phyloP scores from a whole-genome alignment of 1,284 basidiomycete genomes.

The Malassezia slooffiae region DNA sequence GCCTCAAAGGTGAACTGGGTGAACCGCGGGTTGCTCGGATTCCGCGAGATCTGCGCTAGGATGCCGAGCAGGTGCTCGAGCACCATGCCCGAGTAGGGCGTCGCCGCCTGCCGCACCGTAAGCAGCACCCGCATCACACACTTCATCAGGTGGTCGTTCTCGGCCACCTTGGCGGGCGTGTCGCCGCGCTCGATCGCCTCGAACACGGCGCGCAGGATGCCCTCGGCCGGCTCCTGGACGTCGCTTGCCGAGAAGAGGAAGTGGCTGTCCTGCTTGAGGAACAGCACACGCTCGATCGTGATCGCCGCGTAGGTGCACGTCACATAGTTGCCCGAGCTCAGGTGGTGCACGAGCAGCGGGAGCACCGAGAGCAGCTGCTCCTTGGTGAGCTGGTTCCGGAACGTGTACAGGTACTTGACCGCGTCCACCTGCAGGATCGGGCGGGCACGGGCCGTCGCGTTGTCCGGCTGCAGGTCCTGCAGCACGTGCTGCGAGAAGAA shows the following conservation, averaged over 20 bases:
- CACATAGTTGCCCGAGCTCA: conserved; percentile 50
- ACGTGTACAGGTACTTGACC: conserved; percentile 60
- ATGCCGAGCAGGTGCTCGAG: conserved; percentile 69
- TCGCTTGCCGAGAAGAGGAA: conserved; percentile 65
- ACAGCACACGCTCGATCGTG: conserved; percentile 53
- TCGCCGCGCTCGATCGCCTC: conserved; percentile 68
- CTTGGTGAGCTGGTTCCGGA: conserved; percentile 86
- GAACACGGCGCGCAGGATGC: conserved; percentile 66
- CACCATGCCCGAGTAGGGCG: conserved; percentile 58
- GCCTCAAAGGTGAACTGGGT: conserved; percentile 96
- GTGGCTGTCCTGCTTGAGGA: conserved; percentile 61
- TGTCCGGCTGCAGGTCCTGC: conserved; percentile 60
- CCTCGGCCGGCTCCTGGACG: conserved; percentile 67
- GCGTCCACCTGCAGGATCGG: conserved; percentile 91
- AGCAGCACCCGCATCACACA: conserved; percentile 93
- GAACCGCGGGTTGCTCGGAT: conserved; percentile 93
- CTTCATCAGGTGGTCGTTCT: conserved; percentile 97
- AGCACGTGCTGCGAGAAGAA: conserved; percentile 91
- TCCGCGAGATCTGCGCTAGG: conserved; percentile 76
- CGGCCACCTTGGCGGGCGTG: conserved; percentile 84
- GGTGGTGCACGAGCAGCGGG: conserved; percentile 74
- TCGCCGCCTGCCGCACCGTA: conserved; percentile 69
- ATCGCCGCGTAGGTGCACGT: conserved; percentile 49
- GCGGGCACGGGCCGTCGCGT: conserved; percentile 23
- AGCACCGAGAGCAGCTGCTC: conserved; percentile 82